phyloP scores from a whole-genome alignment of 148 eudicot genomes.

The Cornus controversa region DNA sequence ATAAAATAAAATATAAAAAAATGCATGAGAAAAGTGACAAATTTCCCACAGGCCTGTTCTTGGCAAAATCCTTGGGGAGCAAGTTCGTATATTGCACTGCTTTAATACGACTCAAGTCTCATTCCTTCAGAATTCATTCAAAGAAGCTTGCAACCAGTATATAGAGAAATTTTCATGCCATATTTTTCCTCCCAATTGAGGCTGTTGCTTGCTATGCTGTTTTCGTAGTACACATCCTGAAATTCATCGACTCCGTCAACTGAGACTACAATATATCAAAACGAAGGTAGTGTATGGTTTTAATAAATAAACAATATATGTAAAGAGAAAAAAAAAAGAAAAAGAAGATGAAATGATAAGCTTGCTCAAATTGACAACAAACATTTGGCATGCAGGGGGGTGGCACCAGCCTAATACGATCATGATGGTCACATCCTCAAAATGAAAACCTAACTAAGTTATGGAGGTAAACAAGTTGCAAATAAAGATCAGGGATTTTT shows the following conservation, averaged over 20 bases:
- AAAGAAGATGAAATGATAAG: neutral
- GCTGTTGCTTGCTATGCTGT: neutral
- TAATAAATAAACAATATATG: neutral
- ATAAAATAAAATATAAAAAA: no score
- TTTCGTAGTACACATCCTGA: neutral
- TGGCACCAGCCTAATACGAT: neutral
- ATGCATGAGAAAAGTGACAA: no score
- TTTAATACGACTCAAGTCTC: neutral
- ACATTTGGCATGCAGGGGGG: neutral
- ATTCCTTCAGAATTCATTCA: neutral
- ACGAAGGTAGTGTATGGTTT: neutral
- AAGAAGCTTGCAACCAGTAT: neutral
- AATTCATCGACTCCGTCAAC: neutral
- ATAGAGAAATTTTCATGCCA: neutral
- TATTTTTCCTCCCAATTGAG: neutral
- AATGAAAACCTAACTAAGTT: no score
- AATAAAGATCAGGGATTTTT: neutral
- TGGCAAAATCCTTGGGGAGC: neutral
- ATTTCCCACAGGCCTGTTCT: neutral
- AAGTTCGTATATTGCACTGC: neutral
- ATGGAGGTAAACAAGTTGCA: neutral
- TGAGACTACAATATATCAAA: neutral
- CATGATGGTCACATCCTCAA: neutral
- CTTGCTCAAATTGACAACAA: neutral
- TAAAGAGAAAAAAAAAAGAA: neutral